A percentile compares a stretch with the other conserved stretches of the same genome.
Evolutionary conservation across 192 early-diverging fungal genomes (phyloP).

Genomic region (Phycomyces nitens): DNA sequence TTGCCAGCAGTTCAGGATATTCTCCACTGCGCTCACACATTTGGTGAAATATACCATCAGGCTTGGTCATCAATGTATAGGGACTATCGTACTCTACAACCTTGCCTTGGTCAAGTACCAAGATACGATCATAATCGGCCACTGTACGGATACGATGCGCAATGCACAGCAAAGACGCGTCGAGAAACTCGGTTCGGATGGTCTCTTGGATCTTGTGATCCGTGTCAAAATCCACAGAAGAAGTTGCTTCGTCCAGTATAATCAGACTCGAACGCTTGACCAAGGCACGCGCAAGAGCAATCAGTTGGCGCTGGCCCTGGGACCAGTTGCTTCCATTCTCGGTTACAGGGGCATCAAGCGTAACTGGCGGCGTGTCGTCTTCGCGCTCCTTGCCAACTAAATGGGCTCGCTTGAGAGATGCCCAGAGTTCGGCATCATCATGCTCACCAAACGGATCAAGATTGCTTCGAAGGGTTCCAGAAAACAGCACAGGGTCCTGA

Average conservation of each 20-base stretch:
- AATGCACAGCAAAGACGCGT: slow-evolving; percentile 79
- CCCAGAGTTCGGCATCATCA: slow-evolving; percentile 68
- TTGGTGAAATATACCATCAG: slow-evolving; percentile 61
- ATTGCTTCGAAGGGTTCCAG: slow-evolving; percentile 71
- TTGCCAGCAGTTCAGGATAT: slow-evolving; percentile 61
- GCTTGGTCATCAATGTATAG: slow-evolving; percentile 54
- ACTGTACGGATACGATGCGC: slow-evolving; percentile 87
- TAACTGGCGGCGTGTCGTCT: slow-evolving; percentile 13
- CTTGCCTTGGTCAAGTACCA: slow-evolving; percentile 74
- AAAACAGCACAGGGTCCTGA: slow-evolving; percentile 71
- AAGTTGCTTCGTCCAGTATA: slow-evolving; percentile 87
- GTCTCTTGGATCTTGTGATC: slow-evolving; percentile 84
- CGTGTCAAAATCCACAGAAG: slow-evolving; percentile 81
- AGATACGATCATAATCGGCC: slow-evolving; percentile 77
- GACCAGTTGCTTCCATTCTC: slow-evolving; percentile 80
- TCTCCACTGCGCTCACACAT: slow-evolving; percentile 87
- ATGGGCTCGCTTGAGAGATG: slow-evolving; percentile 69
- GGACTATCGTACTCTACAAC: slow-evolving; percentile 85
- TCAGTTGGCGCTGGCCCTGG: slow-evolving; percentile 72
- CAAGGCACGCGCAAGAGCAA: slow-evolving; percentile 70
- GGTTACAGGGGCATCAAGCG: slow-evolving; percentile 69
- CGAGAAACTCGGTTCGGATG: slow-evolving; percentile 65
- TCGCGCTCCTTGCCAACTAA: slow-evolving; percentile 38
- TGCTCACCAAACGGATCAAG: slow-evolving; percentile 76
- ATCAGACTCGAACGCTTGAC: slow-evolving; percentile 63